phyloP scores from a whole-genome alignment of 176 grass and related monocot species.

The Lolium rigidum region DNA sequence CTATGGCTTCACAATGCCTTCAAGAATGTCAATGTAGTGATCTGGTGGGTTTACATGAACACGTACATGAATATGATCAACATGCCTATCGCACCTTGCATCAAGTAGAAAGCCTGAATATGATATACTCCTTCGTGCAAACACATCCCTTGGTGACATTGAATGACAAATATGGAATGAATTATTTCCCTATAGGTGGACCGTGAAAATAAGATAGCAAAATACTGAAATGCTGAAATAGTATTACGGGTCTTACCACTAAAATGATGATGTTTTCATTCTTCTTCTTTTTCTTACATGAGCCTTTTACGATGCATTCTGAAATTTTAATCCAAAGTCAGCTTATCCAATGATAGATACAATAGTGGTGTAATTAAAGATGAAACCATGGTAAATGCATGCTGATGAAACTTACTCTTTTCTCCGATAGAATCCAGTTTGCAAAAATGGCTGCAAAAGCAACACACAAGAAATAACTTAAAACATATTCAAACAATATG shows the following conservation, averaged over 20 bases:
- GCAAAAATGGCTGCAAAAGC: conserved; percentile 75
- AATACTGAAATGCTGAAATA: neutral
- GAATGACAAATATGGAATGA: too few relatives aligned
- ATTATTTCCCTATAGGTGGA: too few relatives aligned
- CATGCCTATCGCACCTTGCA: too few relatives aligned
- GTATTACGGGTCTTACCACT: conserved; percentile 52
- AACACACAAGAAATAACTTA: conserved; percentile 53
- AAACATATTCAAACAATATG: too few relatives aligned
- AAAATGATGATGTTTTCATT: conserved; percentile 51
- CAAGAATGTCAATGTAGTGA: too few relatives aligned
- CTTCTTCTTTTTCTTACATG: conserved; percentile 43
- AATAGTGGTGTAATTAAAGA: neutral
- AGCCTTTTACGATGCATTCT: conserved; percentile 70
- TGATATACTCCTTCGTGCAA: too few relatives aligned
- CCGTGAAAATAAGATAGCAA: neutral
- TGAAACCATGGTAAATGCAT: neutral
- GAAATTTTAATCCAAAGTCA: conserved; percentile 45
- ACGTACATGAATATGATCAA: too few relatives aligned
- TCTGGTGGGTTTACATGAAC: too few relatives aligned
- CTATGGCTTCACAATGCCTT: too few relatives aligned
- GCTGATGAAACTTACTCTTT: conserved; percentile 55
- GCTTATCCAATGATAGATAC: neutral
- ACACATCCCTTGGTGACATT: too few relatives aligned
- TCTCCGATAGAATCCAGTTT: conserved; percentile 69
- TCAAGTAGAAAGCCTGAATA: too few relatives aligned